These are phyloP conservation scores for Magnusiomyces suaveolens DNA, from an alignment of 1,139 yeast genomes.

Conservation along the genomic window DNA sequence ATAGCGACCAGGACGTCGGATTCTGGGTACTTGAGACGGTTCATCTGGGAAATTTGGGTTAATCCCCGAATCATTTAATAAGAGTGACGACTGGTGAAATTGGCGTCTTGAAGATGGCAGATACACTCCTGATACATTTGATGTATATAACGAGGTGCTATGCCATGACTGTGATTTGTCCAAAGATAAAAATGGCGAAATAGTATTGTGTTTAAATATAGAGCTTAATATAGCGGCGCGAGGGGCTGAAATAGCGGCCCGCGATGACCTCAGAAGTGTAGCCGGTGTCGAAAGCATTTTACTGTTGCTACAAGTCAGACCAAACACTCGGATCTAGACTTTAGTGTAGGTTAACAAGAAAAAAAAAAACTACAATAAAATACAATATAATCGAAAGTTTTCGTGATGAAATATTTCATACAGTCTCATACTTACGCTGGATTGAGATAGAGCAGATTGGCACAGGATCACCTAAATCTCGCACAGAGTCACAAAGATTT, in stretches of 20 bases:
- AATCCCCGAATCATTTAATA: neutral
- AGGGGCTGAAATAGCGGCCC: neutral
- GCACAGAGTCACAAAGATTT: no score
- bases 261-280: neutral
- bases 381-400: no score
- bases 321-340: neutral
- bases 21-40: conserved; percentile 15
- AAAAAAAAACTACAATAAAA: no score
- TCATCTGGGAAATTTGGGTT: conserved; percentile 15
- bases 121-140: neutral
- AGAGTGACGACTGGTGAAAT: neutral
- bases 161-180: neutral
- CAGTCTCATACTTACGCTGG: no score
- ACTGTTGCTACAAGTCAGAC: neutral
- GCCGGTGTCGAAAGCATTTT: neutral
- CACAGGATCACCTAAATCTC: no score
- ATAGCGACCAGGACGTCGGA: conserved; percentile 30
- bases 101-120: neutral
- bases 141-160: no score
- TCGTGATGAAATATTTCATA: no score
- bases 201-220: neutral
- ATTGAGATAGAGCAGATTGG: no score
- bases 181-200: neutral
- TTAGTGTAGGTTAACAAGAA: neutral
- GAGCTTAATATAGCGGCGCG: neutral